Base-by-base conservation (phyloP, 1,284 basidiomycete genomes). In the Sporisorium iseilematis-ciliati region DNA sequence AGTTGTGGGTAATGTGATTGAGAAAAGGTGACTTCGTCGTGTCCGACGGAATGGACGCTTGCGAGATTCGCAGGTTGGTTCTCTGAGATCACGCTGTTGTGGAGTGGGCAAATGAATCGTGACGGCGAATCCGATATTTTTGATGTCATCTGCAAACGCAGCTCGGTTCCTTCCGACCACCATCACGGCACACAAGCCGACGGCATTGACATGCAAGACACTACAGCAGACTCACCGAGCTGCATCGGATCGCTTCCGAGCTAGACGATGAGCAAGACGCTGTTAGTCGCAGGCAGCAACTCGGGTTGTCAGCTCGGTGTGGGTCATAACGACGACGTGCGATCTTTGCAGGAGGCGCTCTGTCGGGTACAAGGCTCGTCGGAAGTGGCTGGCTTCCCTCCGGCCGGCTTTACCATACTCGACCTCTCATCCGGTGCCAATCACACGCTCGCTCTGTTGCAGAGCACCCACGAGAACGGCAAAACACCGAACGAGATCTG, bases 221-320 rank as follows among this genome's bases (percentile, higher is more conserved):
- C 8, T 21, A 23, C 40, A 7, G n/a, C 16, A 31, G 26, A 57
- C 25, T 18, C 0, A 8, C 18, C 4, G 3, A 46, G 16, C 45
- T 21, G 11, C 56, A 16, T 31, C 45, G 46, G 38, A 50, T 50
- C 14, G 35, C 45, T n/a, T 11, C 26, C 42, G 33, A 29, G 16
- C 26, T 21, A 35, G 16, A 54, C 20, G 6, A 70, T 75, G 64
- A 16, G 29, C 29, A 48, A 35, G 31, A 48, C 56, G 12, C 42
- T 77, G 52, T 35, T 75, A 35, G 71, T 71, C 7, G 71, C 67
- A 4, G 75, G 75, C 33, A 71, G 67, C 65, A 77, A 77, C 42
- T 75, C 75, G 38, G 71, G 75, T 46, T 56, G 40, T 38, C 71
- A 77, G 21, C 57, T 75, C 4, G 71, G 66, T 31, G 46, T 70